Conservation (phyloP, 2,329 filamentous ascomycete genomes). For the Aspergillus carbonarius region DNA sequence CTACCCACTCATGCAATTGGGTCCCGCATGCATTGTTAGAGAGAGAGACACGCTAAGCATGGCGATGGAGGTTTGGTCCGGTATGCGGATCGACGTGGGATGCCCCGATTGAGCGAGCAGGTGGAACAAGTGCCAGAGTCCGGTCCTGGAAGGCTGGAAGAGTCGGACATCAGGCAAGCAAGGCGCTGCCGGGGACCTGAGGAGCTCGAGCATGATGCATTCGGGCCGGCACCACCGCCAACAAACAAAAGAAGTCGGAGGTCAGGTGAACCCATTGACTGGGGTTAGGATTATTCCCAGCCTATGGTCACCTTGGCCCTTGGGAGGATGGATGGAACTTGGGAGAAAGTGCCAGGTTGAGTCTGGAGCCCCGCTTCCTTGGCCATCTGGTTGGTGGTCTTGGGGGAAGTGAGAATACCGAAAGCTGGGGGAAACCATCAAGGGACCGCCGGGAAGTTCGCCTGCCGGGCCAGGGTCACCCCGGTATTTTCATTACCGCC, state of each 20-base stretch:
- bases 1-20: background rate
- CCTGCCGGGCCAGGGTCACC: background rate
- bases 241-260: background rate
- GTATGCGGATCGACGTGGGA: constrained; percentile 3
- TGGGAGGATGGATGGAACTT: background rate
- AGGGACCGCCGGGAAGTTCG: background rate
- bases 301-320: background rate
- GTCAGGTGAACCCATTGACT: background rate
- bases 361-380: background rate
- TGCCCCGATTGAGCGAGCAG: background rate
- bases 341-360: background rate
- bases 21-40: background rate
- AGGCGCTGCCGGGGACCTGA: background rate
- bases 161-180: constrained; percentile 2
- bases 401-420: background rate
- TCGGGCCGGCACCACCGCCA: background rate
- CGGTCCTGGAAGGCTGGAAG: background rate
- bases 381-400: background rate
- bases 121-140: background rate
- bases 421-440: background rate
- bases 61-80: background rate
- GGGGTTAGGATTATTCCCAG: background rate
- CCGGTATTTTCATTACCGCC: background rate
- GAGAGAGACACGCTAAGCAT: background rate
- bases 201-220: background rate